Percentiles rank a stretch among this genome's conserved stretches.
These are phyloP conservation scores for Scenedesmus sp. DNA, from an alignment of 163 green algal species.

Conservation along the genomic window DNA sequence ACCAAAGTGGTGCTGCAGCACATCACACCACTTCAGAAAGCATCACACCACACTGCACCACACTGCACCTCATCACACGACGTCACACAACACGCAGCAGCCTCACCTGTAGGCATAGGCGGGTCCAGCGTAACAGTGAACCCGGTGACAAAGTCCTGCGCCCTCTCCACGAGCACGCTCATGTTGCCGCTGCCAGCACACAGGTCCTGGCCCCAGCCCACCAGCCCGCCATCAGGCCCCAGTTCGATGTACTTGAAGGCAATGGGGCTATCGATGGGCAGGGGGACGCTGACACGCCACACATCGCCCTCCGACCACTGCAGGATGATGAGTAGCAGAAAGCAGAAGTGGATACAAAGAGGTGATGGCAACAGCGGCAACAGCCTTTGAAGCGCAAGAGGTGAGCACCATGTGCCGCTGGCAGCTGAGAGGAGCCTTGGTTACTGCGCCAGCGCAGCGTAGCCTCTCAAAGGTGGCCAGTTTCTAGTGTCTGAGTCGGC, in stretches of 20 bases:
- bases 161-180: background rate
- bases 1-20: too few species aligned
- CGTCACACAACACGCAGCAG: too few species aligned
- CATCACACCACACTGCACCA: background rate
- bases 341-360: too few species aligned
- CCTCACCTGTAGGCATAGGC: conserved; percentile 3
- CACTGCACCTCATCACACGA: too few species aligned
- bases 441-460: too few species aligned
- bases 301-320: conserved; percentile 46
- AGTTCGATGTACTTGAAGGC: conserved; percentile 41
- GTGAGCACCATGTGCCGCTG: too few species aligned
- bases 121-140: conserved; percentile 3
- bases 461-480: too few species aligned
- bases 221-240: background rate
- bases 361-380: background rate
- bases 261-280: conserved; percentile 19
- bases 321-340: background rate
- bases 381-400: background rate
- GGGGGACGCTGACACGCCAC: conserved; percentile 1
- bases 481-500: too few species aligned
- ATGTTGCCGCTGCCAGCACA: conserved; percentile 15
- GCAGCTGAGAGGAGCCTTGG: too few species aligned
- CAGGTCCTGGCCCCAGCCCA: conserved; percentile 31
- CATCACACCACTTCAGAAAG: too few species aligned
- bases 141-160: conserved; percentile 10